phyloP scores from a whole-genome alignment of 192 early-diverging fungal species.

The Entomortierella chlamydospora region DNA sequence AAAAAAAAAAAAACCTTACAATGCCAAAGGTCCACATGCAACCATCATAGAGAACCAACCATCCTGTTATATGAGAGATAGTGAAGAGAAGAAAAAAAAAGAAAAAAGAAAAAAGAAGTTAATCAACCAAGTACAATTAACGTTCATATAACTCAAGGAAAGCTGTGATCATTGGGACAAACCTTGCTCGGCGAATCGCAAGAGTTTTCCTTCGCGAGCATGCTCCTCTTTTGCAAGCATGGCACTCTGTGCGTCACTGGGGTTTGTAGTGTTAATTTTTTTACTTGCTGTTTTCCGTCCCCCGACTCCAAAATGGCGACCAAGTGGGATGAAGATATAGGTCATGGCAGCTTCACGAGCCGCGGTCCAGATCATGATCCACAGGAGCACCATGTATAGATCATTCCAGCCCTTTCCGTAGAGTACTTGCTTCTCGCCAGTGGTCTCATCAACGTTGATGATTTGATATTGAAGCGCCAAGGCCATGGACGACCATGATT shows the following conservation, averaged over 20 bases:
- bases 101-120: not conserved
- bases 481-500: conserved; percentile 29
- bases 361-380: conserved; percentile 73
- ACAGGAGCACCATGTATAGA: conserved; percentile 71
- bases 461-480: conserved; percentile 41
- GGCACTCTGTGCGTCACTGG: not conserved
- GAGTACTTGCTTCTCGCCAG: conserved; percentile 27
- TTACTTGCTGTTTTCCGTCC: conserved; percentile 9
- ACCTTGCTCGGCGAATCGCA: conserved; percentile 80
- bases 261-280: not conserved
- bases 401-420: conserved; percentile 73
- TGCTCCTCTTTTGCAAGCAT: conserved; percentile 27
- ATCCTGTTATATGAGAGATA: conserved; percentile 28
- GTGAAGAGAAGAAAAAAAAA: too few species aligned
- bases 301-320: conserved; percentile 28
- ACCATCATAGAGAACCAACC: conserved; percentile 74
- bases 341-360: conserved; percentile 67
- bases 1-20: conserved; percentile 60
- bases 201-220: conserved; percentile 44
- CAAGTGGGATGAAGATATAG: conserved; percentile 61
- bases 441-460: conserved; percentile 9
- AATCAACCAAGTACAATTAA: not conserved
- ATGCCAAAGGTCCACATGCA: conserved; percentile 74
- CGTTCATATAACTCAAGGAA: not conserved
- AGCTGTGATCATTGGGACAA: too few species aligned